Conservation (phyloP, 2,329 filamentous ascomycete species). For the Sporothrix globosa region DNA sequence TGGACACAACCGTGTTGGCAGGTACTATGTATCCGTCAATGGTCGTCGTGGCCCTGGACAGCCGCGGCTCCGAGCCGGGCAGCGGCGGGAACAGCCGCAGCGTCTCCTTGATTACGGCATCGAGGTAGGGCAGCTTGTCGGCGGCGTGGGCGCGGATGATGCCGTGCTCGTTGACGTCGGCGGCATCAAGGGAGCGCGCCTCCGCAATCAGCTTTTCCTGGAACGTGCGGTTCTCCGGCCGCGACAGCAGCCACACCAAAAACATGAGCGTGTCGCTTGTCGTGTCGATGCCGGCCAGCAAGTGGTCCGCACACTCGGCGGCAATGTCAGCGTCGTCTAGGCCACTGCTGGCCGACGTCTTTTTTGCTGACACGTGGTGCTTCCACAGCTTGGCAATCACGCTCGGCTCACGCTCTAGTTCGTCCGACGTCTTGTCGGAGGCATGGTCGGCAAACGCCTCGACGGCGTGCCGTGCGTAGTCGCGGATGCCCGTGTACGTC, state of each 20-base stretch:
- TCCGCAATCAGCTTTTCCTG: constrained; percentile 53
- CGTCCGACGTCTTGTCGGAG: constrained; percentile 18
- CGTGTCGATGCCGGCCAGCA: constrained; percentile 58
- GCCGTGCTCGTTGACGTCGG: constrained; percentile 38
- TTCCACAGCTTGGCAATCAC: constrained; percentile 47
- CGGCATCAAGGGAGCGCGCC: constrained; percentile 37
- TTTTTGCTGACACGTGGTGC: neutral
- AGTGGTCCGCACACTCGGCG: constrained; percentile 57
- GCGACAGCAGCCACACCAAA: constrained; percentile 54
- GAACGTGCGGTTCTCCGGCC: constrained; percentile 46
- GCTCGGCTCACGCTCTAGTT: constrained; percentile 35
- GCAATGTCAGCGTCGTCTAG: constrained; percentile 51
- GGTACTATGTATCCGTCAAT: constrained; percentile 39
- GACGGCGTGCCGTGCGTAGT: constrained; percentile 39
- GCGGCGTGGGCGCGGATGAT: constrained; percentile 44
- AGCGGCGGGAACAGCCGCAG: constrained; percentile 55
- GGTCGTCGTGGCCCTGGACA: constrained; percentile 37
- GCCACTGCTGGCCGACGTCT: neutral
- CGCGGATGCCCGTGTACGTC: constrained; percentile 56
- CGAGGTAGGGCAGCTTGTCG: constrained; percentile 50
- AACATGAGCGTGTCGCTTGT: constrained; percentile 55
- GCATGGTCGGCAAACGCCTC: constrained; percentile 33
- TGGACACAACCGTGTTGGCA: constrained; percentile 37
- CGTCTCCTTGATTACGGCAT: constrained; percentile 56
- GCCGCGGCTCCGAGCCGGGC: constrained; percentile 55